phyloP scores from a whole-genome alignment of 2,329 filamentous ascomycete species.

The Fusarium annulatum region DNA sequence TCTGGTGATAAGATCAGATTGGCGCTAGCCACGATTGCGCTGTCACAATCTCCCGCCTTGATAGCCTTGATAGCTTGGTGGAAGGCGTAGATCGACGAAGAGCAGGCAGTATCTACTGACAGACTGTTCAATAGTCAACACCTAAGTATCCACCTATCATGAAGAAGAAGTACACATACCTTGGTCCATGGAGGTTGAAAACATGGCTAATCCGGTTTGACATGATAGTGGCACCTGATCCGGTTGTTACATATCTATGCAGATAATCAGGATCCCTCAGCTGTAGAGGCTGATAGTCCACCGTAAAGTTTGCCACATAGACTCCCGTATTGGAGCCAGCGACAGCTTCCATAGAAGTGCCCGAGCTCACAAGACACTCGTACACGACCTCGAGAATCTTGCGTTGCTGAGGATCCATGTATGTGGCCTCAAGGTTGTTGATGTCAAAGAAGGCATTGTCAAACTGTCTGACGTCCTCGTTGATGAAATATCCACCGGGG shows the following conservation, averaged over 20 bases:
- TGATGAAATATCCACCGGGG: background rate
- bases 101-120: background rate
- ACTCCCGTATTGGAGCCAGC: background rate
- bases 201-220: background rate
- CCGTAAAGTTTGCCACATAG: background rate
- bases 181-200: background rate
- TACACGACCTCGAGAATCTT: background rate
- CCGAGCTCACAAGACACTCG: background rate
- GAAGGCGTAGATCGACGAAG: background rate
- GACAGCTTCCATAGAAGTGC: background rate
- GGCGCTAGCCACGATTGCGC: background rate
- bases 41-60: background rate
- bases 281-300: background rate
- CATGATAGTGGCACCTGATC: background rate
- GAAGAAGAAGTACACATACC: background rate
- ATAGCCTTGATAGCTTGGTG: background rate
- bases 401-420: background rate
- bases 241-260: background rate
- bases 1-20: background rate
- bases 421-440: background rate
- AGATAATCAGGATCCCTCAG: background rate
- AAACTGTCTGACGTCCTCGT: background rate
- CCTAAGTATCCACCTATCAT: fast-evolving
- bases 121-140: background rate
- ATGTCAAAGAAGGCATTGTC: background rate